Evolutionary conservation across 257 asterid species (phyloP).

Genomic region (Euphrasia confusa): DNA sequence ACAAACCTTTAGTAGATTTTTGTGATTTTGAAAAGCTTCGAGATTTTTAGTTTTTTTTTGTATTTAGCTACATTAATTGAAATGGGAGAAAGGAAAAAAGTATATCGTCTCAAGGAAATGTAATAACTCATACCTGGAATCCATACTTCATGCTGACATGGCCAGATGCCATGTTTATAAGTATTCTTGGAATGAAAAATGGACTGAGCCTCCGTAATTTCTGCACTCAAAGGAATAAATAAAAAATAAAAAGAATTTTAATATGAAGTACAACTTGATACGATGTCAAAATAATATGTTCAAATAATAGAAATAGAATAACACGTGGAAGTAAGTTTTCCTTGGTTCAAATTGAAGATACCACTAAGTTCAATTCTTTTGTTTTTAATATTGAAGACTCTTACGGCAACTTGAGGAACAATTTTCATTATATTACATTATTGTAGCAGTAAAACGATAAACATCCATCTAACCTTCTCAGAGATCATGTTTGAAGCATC

Average conservation of each 20-base stretch:
- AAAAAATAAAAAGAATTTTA: neutral
- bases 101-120: neutral
- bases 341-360: conserved; percentile 17
- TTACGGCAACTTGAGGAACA: conserved; percentile 13
- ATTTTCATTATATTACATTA: conserved; percentile 1
- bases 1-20: neutral
- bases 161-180: conserved; percentile 97
- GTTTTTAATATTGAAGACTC: neutral
- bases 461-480: conserved; percentile 60
- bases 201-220: conserved; percentile 88
- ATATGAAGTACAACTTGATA: neutral
- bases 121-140: conserved; percentile 55
- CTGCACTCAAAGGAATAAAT: conserved; percentile 38
- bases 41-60: neutral
- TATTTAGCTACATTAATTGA: neutral
- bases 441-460: conserved; percentile 9
- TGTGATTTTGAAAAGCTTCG: neutral
- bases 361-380: conserved; percentile 8
- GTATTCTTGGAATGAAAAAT: conserved; percentile 89
- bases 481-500: conserved; percentile 83
- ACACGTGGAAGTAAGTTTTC: neutral
- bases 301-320: conserved; percentile 10
- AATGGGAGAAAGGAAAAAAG: conserved; percentile 6
- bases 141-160: conserved; percentile 98
- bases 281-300: neutral